Percentiles rank a stretch among this genome's conserved stretches.
Evolutionary conservation across 2,329 filamentous ascomycete genomes (phyloP).

Genomic region (Xenosphaeropsis pyriputrescens): DNA sequence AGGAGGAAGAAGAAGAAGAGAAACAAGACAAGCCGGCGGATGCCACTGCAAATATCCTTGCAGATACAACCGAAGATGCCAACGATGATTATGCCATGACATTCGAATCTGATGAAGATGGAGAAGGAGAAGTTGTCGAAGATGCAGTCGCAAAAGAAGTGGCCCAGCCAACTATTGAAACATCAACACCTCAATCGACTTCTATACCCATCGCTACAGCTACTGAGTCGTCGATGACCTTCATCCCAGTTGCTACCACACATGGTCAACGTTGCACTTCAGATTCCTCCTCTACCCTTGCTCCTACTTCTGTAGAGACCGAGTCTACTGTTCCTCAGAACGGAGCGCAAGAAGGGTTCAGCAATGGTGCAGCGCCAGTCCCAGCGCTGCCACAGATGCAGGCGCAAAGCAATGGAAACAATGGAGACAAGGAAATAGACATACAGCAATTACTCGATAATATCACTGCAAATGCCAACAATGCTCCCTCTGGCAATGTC

Average conservation of each 20-base stretch:
- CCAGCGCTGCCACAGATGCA: no score
- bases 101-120: slow-evolving; percentile 19
- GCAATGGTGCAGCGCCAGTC: no score
- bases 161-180: no score
- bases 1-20: slow-evolving; percentile 8
- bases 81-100: slow-evolving; percentile 21
- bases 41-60: no score
- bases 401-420: no score
- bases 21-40: slow-evolving; percentile 6
- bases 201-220: no score
- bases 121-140: slow-evolving; percentile 7
- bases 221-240: no score
- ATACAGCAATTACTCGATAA: slow-evolving; percentile 21
- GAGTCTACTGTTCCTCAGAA: no score
- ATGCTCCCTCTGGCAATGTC: slow-evolving; percentile 7
- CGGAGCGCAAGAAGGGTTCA: no score
- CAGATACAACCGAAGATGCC: slow-evolving; percentile 7
- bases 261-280: neutral
- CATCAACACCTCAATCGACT: no score
- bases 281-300: neutral
- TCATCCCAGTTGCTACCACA: no score
- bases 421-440: slow-evolving; percentile 15
- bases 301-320: neutral
- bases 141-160: no score
- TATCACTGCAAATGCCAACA: slow-evolving; percentile 21